These are phyloP conservation scores for Xylariaceae sp. DNA, from an alignment of 2,329 filamentous ascomycete genomes.

Conservation along the genomic window DNA sequence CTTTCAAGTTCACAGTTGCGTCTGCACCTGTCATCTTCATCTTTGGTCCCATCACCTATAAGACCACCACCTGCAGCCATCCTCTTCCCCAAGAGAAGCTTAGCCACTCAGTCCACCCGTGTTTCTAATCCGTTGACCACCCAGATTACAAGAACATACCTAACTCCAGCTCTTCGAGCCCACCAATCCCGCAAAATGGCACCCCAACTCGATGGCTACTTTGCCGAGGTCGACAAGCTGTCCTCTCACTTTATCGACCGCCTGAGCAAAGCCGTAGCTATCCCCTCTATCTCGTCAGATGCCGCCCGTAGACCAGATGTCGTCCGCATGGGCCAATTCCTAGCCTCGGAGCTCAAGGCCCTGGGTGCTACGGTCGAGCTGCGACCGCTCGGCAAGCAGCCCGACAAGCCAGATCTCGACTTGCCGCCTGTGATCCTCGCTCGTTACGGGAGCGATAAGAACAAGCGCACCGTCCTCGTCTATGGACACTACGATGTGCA, in stretches of 20 bases:
- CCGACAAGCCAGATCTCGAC: slow-evolving; percentile 84
- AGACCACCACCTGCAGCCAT: slow-evolving; percentile 9
- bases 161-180: slow-evolving; percentile 54
- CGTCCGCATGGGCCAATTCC: slow-evolving; percentile 92
- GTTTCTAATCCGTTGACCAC: slow-evolving; percentile 1
- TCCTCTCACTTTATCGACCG: slow-evolving; percentile 85
- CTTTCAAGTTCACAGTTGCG: slow-evolving; percentile 4
- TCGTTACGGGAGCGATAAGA: slow-evolving; percentile 88
- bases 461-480: slow-evolving; percentile 92
- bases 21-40: slow-evolving; percentile 13
- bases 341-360: slow-evolving; percentile 77
- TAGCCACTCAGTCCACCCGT: not conserved
- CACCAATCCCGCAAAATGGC: slow-evolving; percentile 79
- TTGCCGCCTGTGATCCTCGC: slow-evolving; percentile 91
- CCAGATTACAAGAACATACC: slow-evolving; percentile 45
- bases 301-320: slow-evolving; percentile 89
- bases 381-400: slow-evolving; percentile 86
- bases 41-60: slow-evolving; percentile 4
- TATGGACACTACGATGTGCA: slow-evolving; percentile 99
- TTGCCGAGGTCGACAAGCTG: slow-evolving; percentile 85
- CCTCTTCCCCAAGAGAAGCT: not conserved
- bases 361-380: slow-evolving; percentile 89
- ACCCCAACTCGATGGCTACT: slow-evolving; percentile 87
- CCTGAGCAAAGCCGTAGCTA: slow-evolving; percentile 88
- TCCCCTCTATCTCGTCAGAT: slow-evolving; percentile 91